phyloP scores from a whole-genome alignment of 164 flowering plant genomes.

The Chimonanthus praecox region DNA sequence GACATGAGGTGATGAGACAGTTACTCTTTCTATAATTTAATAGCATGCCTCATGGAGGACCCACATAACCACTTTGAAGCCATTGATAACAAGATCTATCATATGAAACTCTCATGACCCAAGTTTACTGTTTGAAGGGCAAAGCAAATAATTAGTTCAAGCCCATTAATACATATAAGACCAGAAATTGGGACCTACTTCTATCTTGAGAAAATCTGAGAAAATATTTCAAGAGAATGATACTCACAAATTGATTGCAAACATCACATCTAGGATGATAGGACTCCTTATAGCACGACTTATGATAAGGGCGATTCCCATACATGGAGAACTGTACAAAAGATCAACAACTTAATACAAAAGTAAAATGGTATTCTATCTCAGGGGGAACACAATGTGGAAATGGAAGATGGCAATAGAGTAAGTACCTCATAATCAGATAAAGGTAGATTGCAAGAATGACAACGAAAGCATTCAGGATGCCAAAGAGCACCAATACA shows the following conservation, averaged over 20 bases:
- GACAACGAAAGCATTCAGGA: constrained; percentile 94
- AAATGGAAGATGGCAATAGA: not conserved
- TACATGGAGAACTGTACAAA: constrained; percentile 75
- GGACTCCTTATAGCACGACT: constrained; percentile 80
- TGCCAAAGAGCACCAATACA: constrained; percentile 95
- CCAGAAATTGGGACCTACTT: too few relatives aligned
- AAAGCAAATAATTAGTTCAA: too few relatives aligned
- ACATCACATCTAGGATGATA: constrained; percentile 97
- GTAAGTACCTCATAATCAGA: constrained; percentile 79
- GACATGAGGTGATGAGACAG: too few relatives aligned
- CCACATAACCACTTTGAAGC: too few relatives aligned
- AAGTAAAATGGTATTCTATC: not conserved
- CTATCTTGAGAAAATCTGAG: too few relatives aligned
- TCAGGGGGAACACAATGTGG: not conserved
- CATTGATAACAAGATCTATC: too few relatives aligned
- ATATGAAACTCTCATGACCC: too few relatives aligned
- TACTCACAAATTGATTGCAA: constrained; percentile 77
- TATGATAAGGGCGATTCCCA: constrained; percentile 77
- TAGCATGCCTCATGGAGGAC: too few relatives aligned
- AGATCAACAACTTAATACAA: constrained; percentile 1
- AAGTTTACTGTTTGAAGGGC: too few relatives aligned
- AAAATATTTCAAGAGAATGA: not conserved
- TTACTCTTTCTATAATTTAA: too few relatives aligned
- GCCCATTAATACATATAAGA: too few relatives aligned
- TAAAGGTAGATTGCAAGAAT: constrained; percentile 72